Base-by-base conservation (phyloP, 148 eudicot genomes). In the Amaranthus cruentus region DNA sequence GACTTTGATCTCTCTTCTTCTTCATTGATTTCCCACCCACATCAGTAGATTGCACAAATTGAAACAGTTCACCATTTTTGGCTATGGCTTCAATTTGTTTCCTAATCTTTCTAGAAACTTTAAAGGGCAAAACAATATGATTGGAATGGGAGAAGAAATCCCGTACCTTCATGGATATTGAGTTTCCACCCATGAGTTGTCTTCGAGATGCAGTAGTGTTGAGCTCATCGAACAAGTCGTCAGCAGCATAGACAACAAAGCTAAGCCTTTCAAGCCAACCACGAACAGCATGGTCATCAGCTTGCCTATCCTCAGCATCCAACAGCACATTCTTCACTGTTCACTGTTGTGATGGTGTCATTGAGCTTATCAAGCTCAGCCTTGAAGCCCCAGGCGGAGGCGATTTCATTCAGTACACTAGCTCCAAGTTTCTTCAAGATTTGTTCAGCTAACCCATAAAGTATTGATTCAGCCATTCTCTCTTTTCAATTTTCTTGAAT, bases 241-340 rank as follows among this genome's bases (percentile, higher is more conserved):
- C 82, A 6, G 71, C 79, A 42, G 14, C 70, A 59, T 79, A 80
- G 12, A 79, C 59, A 6, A 21, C 78, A 11, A 53, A 47, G 11
- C 56, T 67, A 6, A 83, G 85, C 66, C 65, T 74, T 15, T 58
- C 71, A 38, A 79, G 75, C 80, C 80, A 81, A 60, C 48, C 58
- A 7, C 49, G 50, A 3, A 81, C 49, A 10, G 47, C 9, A 13
- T 46, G 75, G 69, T 69, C 68, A 47, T 75, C 58, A 6, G 44
- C 42, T 52, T 81, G 74, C 70, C 38, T 69, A 47, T 76, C 76
- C 73, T 79, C 80, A 56, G 79, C 84, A 73, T 81, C 82, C 64
- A 66, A 46, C 49, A 81, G 72, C 75, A 72, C 62, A 8, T 51
- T 73, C 7, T 72, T 73, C 6, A 83, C 64, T 8, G 65, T 43